A percentile compares a stretch with the other conserved stretches of the same genome.
Conservation (phyloP, 1,139 yeast species). For the Geotrichum klebahnii region DNA sequence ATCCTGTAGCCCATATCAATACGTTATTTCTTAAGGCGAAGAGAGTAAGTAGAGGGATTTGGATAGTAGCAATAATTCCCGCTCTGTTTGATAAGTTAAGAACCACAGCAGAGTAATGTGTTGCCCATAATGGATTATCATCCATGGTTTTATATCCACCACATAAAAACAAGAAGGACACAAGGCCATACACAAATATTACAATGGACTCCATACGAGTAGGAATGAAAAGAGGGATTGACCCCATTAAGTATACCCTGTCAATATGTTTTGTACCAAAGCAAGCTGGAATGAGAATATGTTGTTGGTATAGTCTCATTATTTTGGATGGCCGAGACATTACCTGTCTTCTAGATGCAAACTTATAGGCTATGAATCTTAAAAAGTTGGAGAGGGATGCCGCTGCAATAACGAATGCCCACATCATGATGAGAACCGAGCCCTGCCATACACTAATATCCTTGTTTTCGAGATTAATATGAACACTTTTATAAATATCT, state of each 20-base stretch:
- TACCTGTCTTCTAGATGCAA: constrained; percentile 29
- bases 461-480: constrained; percentile 33
- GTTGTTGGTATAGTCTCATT: constrained; percentile 29
- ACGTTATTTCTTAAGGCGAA: constrained; percentile 62
- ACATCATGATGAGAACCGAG: constrained; percentile 33
- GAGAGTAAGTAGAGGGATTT: constrained; percentile 52
- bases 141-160: constrained; percentile 45
- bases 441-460: constrained; percentile 38
- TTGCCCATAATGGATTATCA: constrained; percentile 42
- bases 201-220: constrained; percentile 59
- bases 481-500: constrained; percentile 22
- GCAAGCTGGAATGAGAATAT: constrained; percentile 36
- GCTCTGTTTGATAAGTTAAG: constrained; percentile 53
- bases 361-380: constrained; percentile 28
- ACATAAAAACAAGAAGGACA: constrained; percentile 45
- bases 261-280: constrained; percentile 37
- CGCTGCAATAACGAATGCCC: constrained; percentile 38
- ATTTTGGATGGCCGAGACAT: constrained; percentile 30
- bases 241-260: constrained; percentile 28
- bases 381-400: constrained; percentile 25
- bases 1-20: constrained; percentile 53
- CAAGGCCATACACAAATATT: constrained; percentile 46
- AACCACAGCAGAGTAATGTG: constrained; percentile 44
- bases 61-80: constrained; percentile 56
- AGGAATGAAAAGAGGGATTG: constrained; percentile 45